Percentiles rank a stretch among this genome's conserved stretches.
phyloP scores from a whole-genome alignment of 257 asterid genomes.

The Thymus quinquecostatus region DNA sequence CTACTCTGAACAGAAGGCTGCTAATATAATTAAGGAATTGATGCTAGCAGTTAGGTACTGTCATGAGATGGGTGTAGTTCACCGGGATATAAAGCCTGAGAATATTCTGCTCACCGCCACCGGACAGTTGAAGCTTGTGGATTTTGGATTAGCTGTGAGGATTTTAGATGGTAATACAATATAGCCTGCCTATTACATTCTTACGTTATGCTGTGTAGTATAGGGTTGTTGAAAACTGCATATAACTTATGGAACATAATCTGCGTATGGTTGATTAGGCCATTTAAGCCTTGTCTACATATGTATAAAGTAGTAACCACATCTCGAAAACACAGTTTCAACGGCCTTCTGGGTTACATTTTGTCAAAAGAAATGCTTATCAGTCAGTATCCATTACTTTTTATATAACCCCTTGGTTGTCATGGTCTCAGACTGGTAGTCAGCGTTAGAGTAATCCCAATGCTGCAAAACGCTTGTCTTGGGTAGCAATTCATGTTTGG shows the following conservation, averaged over 20 bases:
- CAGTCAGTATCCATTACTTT: background rate
- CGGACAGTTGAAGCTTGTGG: slow-evolving; percentile 86
- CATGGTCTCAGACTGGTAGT: background rate
- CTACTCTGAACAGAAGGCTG: slow-evolving; percentile 72
- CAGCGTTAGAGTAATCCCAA: background rate
- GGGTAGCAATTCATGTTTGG: no score
- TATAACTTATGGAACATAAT: background rate
- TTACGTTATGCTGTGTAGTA: background rate
- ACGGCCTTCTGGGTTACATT: background rate
- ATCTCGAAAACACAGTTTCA: background rate
- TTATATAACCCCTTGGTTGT: background rate
- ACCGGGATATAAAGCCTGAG: slow-evolving; percentile 89
- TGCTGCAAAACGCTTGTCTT: no score
- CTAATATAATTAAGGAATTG: slow-evolving; percentile 73
- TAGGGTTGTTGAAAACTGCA: slow-evolving; percentile 1
- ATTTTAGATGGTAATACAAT: slow-evolving; percentile 66
- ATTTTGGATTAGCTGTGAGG: slow-evolving; percentile 86
- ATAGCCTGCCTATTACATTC: slow-evolving; percentile 8
- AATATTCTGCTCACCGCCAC: slow-evolving; percentile 72
- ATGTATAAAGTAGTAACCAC: background rate
- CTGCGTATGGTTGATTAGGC: background rate
- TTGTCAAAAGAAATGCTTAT: background rate
- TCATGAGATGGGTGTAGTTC: slow-evolving; percentile 96
- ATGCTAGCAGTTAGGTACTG: slow-evolving; percentile 81
- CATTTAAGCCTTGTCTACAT: background rate